These are phyloP conservation scores for Curvularia verruculosa DNA, from an alignment of 2,329 filamentous ascomycete species.

Conservation along the genomic window DNA sequence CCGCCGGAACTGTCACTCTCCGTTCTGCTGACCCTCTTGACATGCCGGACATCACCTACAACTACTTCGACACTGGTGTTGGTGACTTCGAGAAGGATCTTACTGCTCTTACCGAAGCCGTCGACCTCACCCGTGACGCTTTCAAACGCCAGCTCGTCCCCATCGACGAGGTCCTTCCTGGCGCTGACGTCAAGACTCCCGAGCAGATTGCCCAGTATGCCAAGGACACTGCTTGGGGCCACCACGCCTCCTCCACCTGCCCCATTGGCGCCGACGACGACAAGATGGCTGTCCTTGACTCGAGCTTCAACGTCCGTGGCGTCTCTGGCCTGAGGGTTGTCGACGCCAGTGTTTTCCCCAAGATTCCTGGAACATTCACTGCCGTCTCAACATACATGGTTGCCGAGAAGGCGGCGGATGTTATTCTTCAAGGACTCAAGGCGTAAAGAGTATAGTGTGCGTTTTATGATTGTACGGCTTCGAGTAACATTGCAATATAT, in stretches of 20 bases:
- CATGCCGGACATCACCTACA: slow-evolving; percentile 61
- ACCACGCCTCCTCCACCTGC: slow-evolving; percentile 64
- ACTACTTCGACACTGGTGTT: slow-evolving; percentile 57
- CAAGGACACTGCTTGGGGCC: slow-evolving; percentile 51
- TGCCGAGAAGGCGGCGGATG: slow-evolving; percentile 67
- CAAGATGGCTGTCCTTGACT: slow-evolving; percentile 60
- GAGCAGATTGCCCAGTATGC: slow-evolving; percentile 37
- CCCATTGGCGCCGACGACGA: slow-evolving; percentile 61
- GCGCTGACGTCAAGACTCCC: slow-evolving; percentile 51
- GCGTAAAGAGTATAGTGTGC: not conserved
- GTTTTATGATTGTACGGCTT: not conserved
- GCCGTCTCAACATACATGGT: slow-evolving; percentile 62
- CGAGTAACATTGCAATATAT: not conserved
- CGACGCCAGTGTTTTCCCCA: slow-evolving; percentile 40
- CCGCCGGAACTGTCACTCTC: slow-evolving; percentile 65
- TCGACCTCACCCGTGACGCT: slow-evolving; percentile 56
- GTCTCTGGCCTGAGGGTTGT: slow-evolving; percentile 59
- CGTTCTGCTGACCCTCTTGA: slow-evolving; percentile 67
- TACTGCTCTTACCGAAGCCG: slow-evolving; percentile 61
- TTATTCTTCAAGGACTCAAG: slow-evolving; percentile 51
- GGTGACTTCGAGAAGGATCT: slow-evolving; percentile 65
- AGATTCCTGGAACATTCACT: slow-evolving; percentile 60
- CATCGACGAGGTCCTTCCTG: slow-evolving; percentile 56
- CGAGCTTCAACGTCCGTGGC: slow-evolving; percentile 59
- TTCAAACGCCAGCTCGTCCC: slow-evolving; percentile 45